These are phyloP conservation scores for Tuctoria greenei DNA, from an alignment of 176 grass and related monocot species.

Conservation along the genomic window DNA sequence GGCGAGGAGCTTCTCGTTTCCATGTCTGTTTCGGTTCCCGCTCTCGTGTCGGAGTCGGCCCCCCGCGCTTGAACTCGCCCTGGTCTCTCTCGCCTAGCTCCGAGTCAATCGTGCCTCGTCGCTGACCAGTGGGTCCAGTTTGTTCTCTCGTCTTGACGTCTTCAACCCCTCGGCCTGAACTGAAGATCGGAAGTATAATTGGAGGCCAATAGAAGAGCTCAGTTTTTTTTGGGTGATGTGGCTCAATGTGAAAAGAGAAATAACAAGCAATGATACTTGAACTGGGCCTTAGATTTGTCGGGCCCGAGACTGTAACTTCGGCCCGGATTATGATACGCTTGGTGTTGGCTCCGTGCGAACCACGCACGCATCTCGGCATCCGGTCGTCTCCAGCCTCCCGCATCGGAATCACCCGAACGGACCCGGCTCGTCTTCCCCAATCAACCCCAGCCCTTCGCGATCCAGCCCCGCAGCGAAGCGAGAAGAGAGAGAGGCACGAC, in stretches of 20 bases:
- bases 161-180: not conserved
- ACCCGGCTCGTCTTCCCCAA: not conserved
- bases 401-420: not conserved
- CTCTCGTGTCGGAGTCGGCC: not conserved
- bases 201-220: no score
- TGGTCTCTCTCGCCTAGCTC: not conserved
- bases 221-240: no score
- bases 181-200: no score
- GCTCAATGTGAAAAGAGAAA: no score
- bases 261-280: no score
- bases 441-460: not conserved
- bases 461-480: conserved; percentile 17
- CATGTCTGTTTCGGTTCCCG: not conserved
- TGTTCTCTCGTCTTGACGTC: not conserved
- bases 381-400: not conserved
- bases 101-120: not conserved
- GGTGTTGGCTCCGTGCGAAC: conserved; percentile 9
- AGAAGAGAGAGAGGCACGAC: not conserved
- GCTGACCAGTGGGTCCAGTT: not conserved
- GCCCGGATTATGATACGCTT: not conserved
- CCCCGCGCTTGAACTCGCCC: not conserved
- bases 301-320: not conserved
- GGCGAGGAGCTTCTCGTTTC: not conserved
- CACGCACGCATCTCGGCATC: conserved; percentile 3
- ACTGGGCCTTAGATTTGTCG: not conserved